Evolutionary conservation across 352 stramenopile species (phyloP).

Genomic region (Phytophthora idaei): DNA sequence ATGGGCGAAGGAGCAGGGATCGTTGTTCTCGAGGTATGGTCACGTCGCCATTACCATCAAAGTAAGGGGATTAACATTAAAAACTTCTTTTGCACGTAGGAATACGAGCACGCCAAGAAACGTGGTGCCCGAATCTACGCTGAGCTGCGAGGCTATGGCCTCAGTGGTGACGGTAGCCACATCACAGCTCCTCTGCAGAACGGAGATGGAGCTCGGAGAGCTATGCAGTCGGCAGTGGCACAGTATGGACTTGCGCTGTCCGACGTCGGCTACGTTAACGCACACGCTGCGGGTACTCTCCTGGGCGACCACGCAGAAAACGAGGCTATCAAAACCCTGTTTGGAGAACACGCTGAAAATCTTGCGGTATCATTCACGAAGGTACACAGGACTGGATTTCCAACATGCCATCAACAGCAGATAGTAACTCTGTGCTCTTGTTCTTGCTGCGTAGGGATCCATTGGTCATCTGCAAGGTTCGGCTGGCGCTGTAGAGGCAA

Average conservation of each 20-base stretch:
- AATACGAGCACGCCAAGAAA: conserved; percentile 92
- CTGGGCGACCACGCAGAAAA: conserved; percentile 96
- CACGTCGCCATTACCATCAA: too few relatives aligned
- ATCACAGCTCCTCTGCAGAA: conserved; percentile 76
- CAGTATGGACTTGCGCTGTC: conserved; percentile 72
- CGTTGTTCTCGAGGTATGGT: conserved; percentile 59
- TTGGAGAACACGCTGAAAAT: conserved; percentile 54
- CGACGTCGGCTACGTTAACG: conserved; percentile 97
- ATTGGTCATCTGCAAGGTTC: conserved; percentile 96
- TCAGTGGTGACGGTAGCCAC: conserved; percentile 97
- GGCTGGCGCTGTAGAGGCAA: conserved; percentile 96
- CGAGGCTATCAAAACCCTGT: conserved; percentile 88
- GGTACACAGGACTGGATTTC: conserved; percentile 24
- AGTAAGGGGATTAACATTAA: too few relatives aligned
- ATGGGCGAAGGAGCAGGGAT: conserved; percentile 90
- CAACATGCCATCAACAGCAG: neutral
- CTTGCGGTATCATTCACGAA: conserved; percentile 86
- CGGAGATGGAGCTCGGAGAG: conserved; percentile 69
- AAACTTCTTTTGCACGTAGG: conserved; percentile 35
- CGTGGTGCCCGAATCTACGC: conserved; percentile 94
- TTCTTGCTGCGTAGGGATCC: conserved; percentile 53
- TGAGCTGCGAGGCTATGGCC: conserved; percentile 95
- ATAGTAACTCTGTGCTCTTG: neutral
- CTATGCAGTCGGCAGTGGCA: conserved; percentile 92
- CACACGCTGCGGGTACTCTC: conserved; percentile 97